phyloP scores from a whole-genome alignment of 331 rosid genomes.

The Quercus tomentella region DNA sequence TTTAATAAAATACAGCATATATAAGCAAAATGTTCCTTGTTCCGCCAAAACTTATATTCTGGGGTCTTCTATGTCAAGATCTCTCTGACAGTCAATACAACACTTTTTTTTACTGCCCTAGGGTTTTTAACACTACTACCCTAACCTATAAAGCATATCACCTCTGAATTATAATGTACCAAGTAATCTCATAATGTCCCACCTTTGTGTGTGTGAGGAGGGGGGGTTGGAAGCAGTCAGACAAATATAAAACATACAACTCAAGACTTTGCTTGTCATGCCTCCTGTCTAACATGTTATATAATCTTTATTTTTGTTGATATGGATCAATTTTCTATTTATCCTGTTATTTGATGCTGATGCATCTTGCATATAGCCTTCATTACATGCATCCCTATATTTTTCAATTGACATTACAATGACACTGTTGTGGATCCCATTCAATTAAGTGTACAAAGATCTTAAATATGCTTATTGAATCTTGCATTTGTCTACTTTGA shows the following conservation, averaged over 20 bases:
- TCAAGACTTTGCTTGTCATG: background rate
- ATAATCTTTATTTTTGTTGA: background rate
- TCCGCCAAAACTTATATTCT: background rate
- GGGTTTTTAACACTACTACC: background rate
- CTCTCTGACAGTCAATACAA: background rate
- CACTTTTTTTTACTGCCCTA: background rate
- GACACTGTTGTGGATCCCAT: background rate
- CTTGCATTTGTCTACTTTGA: constrained; percentile 19
- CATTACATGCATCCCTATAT: background rate
- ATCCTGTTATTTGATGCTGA: background rate
- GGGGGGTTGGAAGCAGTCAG: background rate
- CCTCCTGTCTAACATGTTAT: background rate
- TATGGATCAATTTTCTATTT: too few species aligned
- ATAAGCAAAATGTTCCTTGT: background rate
- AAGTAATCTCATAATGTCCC: background rate
- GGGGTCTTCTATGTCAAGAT: background rate
- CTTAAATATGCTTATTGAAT: constrained; percentile 14
- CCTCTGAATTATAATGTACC: background rate
- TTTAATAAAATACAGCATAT: background rate
- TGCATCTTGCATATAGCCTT: background rate
- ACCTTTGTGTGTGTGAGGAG: too few species aligned
- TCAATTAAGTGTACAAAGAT: background rate
- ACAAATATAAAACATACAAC: background rate
- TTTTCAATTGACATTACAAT: background rate
- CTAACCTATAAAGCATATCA: background rate